A percentile compares a stretch with the other conserved stretches of the same genome.
These are phyloP conservation scores for Arthrobotrys sinensis DNA, from an alignment of 2,329 filamentous ascomycete genomes.

Conservation along the genomic window DNA sequence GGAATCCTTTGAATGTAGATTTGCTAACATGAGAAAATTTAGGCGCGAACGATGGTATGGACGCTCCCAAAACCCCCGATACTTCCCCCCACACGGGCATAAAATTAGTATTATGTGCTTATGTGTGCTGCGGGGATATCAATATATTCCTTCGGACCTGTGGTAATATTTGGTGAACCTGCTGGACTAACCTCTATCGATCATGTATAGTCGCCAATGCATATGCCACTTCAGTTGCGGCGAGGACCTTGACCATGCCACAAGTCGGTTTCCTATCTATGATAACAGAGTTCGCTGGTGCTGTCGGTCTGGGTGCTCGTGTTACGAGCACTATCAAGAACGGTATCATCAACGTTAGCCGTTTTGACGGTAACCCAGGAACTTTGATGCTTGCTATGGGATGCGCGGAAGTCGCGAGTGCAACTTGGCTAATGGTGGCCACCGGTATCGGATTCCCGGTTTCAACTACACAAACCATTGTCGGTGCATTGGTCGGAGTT, in stretches of 20 bases:
- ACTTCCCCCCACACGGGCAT: neutral
- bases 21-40: conserved; percentile 7
- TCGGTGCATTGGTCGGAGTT: conserved; percentile 69
- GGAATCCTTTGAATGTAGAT: neutral
- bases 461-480: conserved; percentile 70
- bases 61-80: neutral
- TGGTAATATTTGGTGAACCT: neutral
- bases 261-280: conserved; percentile 78
- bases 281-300: conserved; percentile 78
- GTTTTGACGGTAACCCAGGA: conserved; percentile 69
- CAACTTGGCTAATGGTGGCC: conserved; percentile 72
- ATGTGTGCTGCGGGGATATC: neutral
- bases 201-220: conserved; percentile 78
- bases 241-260: conserved; percentile 79
- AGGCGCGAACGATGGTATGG: conserved; percentile 44
- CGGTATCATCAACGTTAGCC: conserved; percentile 67
- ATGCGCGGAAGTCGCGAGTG: conserved; percentile 71
- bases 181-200: neutral
- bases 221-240: conserved; percentile 85
- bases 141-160: neutral
- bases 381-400: conserved; percentile 73
- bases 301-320: conserved; percentile 77
- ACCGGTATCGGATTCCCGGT: conserved; percentile 72
- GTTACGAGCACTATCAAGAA: conserved; percentile 86
- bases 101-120: too few relatives aligned